Evolutionary conservation across 2,329 filamentous ascomycete genomes (phyloP), one percentile per base, ranked within the genome.

Genomic region (Ascochyta clinopodiicola): DNA sequence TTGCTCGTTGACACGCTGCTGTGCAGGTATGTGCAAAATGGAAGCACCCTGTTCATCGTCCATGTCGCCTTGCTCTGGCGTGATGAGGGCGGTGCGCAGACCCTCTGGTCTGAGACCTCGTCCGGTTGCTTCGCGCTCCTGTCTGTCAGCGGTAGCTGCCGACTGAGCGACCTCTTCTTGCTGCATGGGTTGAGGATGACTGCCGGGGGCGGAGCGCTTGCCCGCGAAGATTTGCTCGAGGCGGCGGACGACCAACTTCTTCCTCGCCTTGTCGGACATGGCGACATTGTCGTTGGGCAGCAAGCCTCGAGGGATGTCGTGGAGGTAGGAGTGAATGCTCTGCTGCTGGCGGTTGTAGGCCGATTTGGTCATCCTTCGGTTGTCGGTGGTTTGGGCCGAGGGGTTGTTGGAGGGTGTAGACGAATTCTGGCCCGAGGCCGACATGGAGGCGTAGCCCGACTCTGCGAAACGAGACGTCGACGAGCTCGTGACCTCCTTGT

Each of bases 151-250:
- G 10, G 68, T 75, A 15, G 80, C 83, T 27, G 81, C 84, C n/a
- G 79, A 80, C 40, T 82, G 79, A 2, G 84, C 83, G 2, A 86
- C 80, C 61, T 85, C 82, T 68, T 86, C 79, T 61, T 84, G 83
- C 63, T 84, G 83, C n/a, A 80, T 73, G 17, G 78, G 80, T 48
- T 82, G 81, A 10, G 79, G 78, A 50, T 82, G 80, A 19, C 70
- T 74, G 9, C 76, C 78, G 2, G 73, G 63, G 2, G 68, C 70
- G 42, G 75, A 80, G 70, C 68, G 78, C 67, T 88, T 90, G 2
- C 91, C 91, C 0, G 90, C 92, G 59, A 95, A 96, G 1, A 96
- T 81, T 60, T 93, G 89, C 67, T 96, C 91, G 6, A 96, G 74
- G 2, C 90, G 84, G 49, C 86, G 83, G 2, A 94, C 91, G 0